Conservation (phyloP, 257 asterid species). For the Ilex asprella region DNA sequence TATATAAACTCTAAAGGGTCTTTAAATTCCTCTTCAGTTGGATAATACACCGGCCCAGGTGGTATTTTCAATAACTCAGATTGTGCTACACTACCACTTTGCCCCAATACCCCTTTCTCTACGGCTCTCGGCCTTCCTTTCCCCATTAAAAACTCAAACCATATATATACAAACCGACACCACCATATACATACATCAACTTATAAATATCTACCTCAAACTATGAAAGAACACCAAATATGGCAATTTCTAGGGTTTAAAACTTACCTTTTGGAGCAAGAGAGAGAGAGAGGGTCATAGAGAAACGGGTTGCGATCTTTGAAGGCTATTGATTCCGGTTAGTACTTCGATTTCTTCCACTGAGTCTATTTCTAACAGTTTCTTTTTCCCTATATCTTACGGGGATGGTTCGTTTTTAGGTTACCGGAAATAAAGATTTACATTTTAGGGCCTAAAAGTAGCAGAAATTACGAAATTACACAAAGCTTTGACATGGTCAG, state of each 20-base stretch:
- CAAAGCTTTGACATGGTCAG: no score
- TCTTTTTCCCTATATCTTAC: no score
- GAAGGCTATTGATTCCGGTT: no score
- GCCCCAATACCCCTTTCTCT: constrained; percentile 69
- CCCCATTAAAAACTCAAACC: constrained; percentile 48
- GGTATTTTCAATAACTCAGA: constrained; percentile 57
- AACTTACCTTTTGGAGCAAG: constrained; percentile 16
- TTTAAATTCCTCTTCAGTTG: constrained; percentile 81
- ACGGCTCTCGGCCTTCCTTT: constrained; percentile 78
- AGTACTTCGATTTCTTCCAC: no score
- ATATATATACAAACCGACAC: not conserved
- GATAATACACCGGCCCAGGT: constrained; percentile 81
- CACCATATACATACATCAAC: constrained; percentile 3
- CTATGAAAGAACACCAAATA: constrained; percentile 12
- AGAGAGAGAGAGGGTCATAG: not conserved
- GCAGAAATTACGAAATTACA: no score
- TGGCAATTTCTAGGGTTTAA: constrained; percentile 12
- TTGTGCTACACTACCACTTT: constrained; percentile 31
- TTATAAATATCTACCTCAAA: not conserved
- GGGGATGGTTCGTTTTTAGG: no score
- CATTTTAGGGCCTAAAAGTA: no score
- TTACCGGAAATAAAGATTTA: no score
- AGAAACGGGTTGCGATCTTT: no score
- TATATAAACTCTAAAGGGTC: constrained; percentile 81
- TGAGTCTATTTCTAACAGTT: no score